phyloP scores from a whole-genome alignment of 1,139 yeast genomes.

The Taphrina wiesneri region DNA sequence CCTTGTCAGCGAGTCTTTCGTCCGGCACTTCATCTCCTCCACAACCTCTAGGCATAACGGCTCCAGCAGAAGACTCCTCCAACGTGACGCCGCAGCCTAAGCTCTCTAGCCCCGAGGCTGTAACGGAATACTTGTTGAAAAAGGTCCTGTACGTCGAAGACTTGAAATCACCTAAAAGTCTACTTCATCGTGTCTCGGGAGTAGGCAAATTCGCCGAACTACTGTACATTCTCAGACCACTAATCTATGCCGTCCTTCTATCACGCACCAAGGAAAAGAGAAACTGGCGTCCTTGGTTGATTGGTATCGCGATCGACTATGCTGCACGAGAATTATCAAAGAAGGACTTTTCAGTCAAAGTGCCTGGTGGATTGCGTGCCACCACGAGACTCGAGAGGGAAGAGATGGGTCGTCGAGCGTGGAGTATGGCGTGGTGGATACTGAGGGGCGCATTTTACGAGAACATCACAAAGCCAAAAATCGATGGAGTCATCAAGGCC shows the following conservation, averaged over 20 bases:
- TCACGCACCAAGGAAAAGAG: constrained; percentile 29
- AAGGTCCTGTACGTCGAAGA: constrained; percentile 46
- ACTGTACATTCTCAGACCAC: constrained; percentile 47
- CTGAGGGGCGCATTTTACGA: constrained; percentile 49
- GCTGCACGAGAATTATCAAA: constrained; percentile 43
- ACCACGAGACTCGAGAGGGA: constrained; percentile 46
- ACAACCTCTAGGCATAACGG: neutral
- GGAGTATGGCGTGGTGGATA: constrained; percentile 49
- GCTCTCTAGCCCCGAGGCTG: constrained; percentile 42
- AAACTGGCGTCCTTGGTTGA: constrained; percentile 51
- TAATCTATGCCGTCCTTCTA: constrained; percentile 46
- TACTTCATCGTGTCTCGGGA: constrained; percentile 43
- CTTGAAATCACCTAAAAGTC: constrained; percentile 44
- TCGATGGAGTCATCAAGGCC: neutral
- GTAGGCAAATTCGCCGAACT: constrained; percentile 46
- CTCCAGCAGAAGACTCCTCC: neutral
- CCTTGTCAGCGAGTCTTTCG: constrained; percentile 8
- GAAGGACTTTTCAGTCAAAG: constrained; percentile 36
- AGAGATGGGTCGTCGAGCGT: constrained; percentile 45
- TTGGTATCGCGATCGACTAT: constrained; percentile 47
- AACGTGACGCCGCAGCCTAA: constrained; percentile 42
- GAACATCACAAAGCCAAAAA: constrained; percentile 41
- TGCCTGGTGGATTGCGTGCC: constrained; percentile 42
- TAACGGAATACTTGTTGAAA: constrained; percentile 42
- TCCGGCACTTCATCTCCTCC: neutral